phyloP scores from a whole-genome alignment of 1,284 basidiomycete species.

The Austropuccinia psidii region DNA sequence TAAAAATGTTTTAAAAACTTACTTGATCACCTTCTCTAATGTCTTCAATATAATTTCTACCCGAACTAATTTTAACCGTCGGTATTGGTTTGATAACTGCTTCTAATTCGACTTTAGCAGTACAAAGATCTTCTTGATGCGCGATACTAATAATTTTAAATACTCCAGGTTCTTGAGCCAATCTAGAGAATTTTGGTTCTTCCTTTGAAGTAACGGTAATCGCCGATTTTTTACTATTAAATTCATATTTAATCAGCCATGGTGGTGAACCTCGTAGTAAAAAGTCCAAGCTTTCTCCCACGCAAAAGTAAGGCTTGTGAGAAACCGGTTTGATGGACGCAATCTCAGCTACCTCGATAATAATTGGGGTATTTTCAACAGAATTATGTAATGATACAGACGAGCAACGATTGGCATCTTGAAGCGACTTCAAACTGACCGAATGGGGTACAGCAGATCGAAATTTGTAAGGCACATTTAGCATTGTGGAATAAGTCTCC shows the following conservation, averaged over 20 bases:
- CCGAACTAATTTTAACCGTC: constrained; percentile 75
- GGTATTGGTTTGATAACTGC: constrained; percentile 76
- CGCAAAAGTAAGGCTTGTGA: constrained; percentile 71
- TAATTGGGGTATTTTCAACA: background rate
- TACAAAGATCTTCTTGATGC: constrained; percentile 59
- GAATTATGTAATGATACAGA: constrained; percentile 40
- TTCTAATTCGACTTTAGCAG: constrained; percentile 63
- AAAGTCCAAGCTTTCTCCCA: constrained; percentile 83
- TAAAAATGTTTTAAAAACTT: background rate
- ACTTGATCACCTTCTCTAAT: constrained; percentile 64
- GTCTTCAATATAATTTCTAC: constrained; percentile 69
- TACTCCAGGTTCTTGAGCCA: constrained; percentile 70
- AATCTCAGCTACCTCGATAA: constrained; percentile 75
- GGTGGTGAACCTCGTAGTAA: constrained; percentile 90
- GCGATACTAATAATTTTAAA: constrained; percentile 77
- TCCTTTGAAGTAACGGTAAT: constrained; percentile 62
- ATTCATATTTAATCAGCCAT: constrained; percentile 83
- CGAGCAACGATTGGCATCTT: constrained; percentile 69
- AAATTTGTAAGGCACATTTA: constrained; percentile 64
- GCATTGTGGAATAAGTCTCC: constrained; percentile 6
- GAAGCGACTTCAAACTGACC: constrained; percentile 64
- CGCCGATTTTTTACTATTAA: constrained; percentile 64
- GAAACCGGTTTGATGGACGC: constrained; percentile 82
- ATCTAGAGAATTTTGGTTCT: constrained; percentile 67
- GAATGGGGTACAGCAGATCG: constrained; percentile 69